Percentiles rank a stretch among this genome's conserved stretches.
Conservation (phyloP, 352 stramenopile species). For the Phytopythium boreale region DNA sequence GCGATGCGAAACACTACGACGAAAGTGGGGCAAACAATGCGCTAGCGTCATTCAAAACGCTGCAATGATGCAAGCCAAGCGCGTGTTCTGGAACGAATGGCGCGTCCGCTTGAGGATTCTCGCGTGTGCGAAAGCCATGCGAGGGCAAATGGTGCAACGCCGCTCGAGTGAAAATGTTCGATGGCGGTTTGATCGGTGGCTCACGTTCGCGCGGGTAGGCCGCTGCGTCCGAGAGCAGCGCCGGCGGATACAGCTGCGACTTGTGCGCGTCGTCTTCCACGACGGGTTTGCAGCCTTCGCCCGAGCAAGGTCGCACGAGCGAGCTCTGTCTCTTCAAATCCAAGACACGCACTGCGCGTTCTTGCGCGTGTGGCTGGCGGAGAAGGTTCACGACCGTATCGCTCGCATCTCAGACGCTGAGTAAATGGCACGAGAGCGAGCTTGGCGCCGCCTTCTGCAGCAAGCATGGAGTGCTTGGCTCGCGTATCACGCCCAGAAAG, state of each 20-base stretch:
- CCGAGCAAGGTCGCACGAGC: constrained; percentile 11
- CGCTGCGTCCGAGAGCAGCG: neutral
- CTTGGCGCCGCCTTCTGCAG: constrained; percentile 11
- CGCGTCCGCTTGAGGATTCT: constrained; percentile 5
- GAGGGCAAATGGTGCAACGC: constrained; percentile 7
- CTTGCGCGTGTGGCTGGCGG: constrained; percentile 24
- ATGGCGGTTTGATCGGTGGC: constrained; percentile 17
- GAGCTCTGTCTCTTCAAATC: constrained; percentile 14
- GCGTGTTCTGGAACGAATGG: constrained; percentile 13
- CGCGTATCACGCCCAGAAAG: constrained; percentile 16
- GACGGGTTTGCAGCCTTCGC: constrained; percentile 20
- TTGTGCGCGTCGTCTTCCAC: constrained; percentile 15
- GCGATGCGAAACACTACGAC: constrained; percentile 8
- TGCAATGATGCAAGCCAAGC: neutral
- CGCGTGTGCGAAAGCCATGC: constrained; percentile 11
- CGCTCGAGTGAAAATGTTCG: constrained; percentile 12
- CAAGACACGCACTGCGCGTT: constrained; percentile 17
- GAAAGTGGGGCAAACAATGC: constrained; percentile 1
- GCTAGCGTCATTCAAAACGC: neutral
- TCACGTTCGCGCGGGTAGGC: constrained; percentile 10
- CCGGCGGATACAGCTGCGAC: neutral
- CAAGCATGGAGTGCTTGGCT: constrained; percentile 22
- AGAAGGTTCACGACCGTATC: constrained; percentile 19
- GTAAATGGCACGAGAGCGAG: constrained; percentile 13
- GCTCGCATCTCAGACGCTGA: constrained; percentile 20